These are phyloP conservation scores for Solanum commersonii DNA, from an alignment of 257 asterid genomes.

Conservation along the genomic window DNA sequence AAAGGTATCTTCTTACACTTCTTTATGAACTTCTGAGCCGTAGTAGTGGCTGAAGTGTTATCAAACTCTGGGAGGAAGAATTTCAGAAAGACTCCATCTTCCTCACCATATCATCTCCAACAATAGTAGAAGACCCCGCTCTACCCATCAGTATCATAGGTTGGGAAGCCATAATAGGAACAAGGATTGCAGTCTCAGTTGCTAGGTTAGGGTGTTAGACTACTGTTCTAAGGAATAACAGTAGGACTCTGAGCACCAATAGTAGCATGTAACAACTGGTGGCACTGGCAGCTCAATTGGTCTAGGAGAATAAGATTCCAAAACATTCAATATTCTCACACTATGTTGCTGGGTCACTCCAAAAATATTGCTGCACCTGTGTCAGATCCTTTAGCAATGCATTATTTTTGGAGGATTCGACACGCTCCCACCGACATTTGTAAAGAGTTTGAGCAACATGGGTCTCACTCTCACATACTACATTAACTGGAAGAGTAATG, in stretches of 20 bases:
- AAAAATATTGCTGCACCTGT: not conserved
- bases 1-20: not conserved
- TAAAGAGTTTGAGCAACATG: not conserved
- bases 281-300: not conserved
- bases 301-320: not conserved
- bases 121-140: not conserved
- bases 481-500: not conserved
- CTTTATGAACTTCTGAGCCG: not conserved
- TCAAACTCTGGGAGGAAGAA: not conserved
- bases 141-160: not conserved
- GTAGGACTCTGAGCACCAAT: not conserved
- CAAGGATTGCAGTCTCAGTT: not conserved
- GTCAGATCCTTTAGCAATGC: not conserved
- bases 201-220: not conserved
- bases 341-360: not conserved
- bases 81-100: not conserved
- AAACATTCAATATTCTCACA: not conserved
- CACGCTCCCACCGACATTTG: not conserved
- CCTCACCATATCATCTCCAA: not conserved
- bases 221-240: not conserved
- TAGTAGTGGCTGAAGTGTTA: not conserved
- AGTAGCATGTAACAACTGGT: not conserved
- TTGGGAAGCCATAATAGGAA: not conserved
- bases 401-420: not conserved
- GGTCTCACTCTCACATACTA: not conserved